Evolutionary conservation across 2,329 filamentous ascomycete genomes (phyloP), one percentile per base, ranked within the genome.

Genomic region (Pyrenophora tritici-repentis): DNA sequence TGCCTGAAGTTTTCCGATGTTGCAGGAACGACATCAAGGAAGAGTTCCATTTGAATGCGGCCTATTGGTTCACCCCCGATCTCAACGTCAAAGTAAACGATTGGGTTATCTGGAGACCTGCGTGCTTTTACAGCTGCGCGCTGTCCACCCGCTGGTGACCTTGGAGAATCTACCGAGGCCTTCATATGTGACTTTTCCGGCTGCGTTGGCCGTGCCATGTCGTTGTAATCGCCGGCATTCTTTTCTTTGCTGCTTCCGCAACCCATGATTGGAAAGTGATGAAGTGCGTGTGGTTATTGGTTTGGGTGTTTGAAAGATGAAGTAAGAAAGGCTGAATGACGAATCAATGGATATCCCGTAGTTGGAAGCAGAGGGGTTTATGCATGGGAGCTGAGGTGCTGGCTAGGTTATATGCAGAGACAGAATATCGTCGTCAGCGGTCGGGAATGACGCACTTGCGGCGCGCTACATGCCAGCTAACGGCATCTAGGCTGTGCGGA

Each of bases 41-140:
- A 96, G 72, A 96, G 88, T 66, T 86, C 85, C 83, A 96, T 93
- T 79, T 83, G 87, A 81, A 97, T 88, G 72, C 88, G 87, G 68
- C 87, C 90, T 38, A 65, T 68, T 78, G 91, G 87, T 22, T 54
- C 39, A 5, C 55, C 55, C 37, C 56, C 58, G 14, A 59, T 55
- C 0, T 50, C 29, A 29, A 61, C 49, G 17, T 61, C 58, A 20
- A 61, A 61, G 39, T 56, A 61, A 1, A 61, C 56, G 13, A 61
- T 26, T 3, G 58, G 58, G 31, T 61, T 61, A 6, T 57, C 50
- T 10, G 48, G 47, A 35, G 56, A 51, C 13, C 50, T 36, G 16
- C 43, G 36, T 8, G 44, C 22, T 17, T 57, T 57, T 5, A 46
- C 57, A 10, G 49, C 42, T 1, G 38, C 40, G 1, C 47, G 29